Conservation (phyloP, 495 filamentous ascomycete species). For the Penicillium taxi region DNA sequence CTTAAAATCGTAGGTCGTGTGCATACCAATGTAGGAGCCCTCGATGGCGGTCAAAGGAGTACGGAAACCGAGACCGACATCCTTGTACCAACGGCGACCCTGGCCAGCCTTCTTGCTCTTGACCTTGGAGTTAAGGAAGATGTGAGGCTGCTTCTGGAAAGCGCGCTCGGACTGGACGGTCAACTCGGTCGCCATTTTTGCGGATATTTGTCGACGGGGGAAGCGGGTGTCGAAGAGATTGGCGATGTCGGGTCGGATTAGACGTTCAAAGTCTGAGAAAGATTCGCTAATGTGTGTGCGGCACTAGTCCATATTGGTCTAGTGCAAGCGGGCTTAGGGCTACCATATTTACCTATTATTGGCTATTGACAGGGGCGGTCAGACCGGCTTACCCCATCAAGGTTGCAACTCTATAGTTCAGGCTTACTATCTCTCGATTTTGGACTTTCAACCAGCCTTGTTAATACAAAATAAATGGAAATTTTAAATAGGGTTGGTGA, state of each 20-base stretch:
- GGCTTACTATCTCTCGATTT: too few relatives aligned
- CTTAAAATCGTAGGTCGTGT: constrained; percentile 27
- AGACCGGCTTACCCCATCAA: too few relatives aligned
- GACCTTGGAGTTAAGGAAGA: constrained; percentile 91
- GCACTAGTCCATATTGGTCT: constrained; percentile 31
- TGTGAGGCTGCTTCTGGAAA: constrained; percentile 99
- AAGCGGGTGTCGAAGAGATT: constrained; percentile 34
- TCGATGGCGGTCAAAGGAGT: constrained; percentile 97
- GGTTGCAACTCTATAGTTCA: too few relatives aligned
- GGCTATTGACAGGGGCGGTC: too few relatives aligned
- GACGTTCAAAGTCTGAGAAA: constrained; percentile 40
- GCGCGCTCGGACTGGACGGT: constrained; percentile 97
- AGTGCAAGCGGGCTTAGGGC: constrained; percentile 36
- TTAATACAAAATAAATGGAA: too few relatives aligned
- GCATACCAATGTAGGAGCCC: constrained; percentile 96
- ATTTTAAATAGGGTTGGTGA: too few relatives aligned
- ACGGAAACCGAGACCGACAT: constrained; percentile 96
- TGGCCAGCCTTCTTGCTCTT: constrained; percentile 74
- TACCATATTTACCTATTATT: constrained; percentile 13
- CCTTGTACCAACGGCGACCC: constrained; percentile 98
- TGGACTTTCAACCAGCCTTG: too few relatives aligned
- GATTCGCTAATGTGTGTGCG: constrained; percentile 39
- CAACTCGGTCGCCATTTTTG: constrained; percentile 95
- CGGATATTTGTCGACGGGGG: constrained; percentile 44
- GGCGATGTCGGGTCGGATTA: too few relatives aligned